phyloP scores from a whole-genome alignment of 140 eudicot genomes.

The Senecio squalidus region DNA sequence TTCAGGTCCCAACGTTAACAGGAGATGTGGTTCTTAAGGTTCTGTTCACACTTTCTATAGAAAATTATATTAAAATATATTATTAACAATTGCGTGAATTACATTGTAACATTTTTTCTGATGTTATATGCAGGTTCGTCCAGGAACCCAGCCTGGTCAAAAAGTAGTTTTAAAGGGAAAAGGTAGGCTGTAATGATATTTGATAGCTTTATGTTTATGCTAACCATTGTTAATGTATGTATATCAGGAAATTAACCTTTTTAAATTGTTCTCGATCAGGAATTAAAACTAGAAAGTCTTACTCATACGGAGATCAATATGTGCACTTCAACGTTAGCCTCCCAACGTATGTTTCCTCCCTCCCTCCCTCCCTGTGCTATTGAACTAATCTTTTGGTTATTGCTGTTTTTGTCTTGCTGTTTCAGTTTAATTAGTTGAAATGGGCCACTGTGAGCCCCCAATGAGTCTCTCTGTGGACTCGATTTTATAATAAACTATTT shows the following conservation, averaged over 20 bases:
- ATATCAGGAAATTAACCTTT: too few relatives aligned
- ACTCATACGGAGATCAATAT: slow-evolving; percentile 66
- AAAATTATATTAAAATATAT: not conserved
- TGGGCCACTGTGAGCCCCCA: too few relatives aligned
- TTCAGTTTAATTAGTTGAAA: not conserved
- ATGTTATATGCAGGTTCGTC: slow-evolving; percentile 59
- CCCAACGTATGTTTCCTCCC: slow-evolving; percentile 56
- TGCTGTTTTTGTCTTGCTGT: not conserved
- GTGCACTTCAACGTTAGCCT: slow-evolving; percentile 91
- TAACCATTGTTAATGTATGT: too few relatives aligned
- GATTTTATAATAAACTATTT: too few relatives aligned
- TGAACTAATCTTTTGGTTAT: not conserved
- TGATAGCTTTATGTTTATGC: not conserved
- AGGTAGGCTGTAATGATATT: slow-evolving; percentile 38
- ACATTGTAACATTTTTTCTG: not conserved
- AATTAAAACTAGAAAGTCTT: slow-evolving; percentile 60
- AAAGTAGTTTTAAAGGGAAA: slow-evolving; percentile 82
- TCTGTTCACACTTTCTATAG: slow-evolving; percentile 7
- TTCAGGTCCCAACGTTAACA: slow-evolving; percentile 88
- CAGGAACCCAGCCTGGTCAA: slow-evolving; percentile 96
- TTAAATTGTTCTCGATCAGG: slow-evolving; percentile 38
- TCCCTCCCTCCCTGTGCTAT: not conserved
- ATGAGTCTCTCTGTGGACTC: too few relatives aligned
- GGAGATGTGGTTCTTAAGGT: slow-evolving; percentile 99
- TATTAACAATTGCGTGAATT: not conserved